Conservation (phyloP, 169 alveolate species). For the Plasmodium billcollinsi region DNA sequence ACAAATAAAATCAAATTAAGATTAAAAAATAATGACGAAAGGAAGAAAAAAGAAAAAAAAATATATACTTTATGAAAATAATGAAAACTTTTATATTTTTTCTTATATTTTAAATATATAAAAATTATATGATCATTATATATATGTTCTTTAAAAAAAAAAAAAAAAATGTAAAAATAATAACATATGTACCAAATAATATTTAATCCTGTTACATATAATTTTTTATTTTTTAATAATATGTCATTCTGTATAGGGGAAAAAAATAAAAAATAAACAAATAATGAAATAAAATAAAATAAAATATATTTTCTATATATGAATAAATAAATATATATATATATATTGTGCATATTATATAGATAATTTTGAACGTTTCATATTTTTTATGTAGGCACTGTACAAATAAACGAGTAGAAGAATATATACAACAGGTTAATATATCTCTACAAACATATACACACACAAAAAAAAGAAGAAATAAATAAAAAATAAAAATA, state of each 20-base stretch:
- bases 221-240: no score
- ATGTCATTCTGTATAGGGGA: no score
- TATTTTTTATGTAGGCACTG: slow-evolving; percentile 42
- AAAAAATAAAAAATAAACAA: neutral
- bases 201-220: no score
- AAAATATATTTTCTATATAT: neutral
- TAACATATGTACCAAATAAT: no score
- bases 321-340: neutral
- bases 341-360: neutral
- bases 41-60: no score
- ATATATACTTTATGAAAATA: no score
- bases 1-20: neutral
- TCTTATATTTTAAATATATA: no score
- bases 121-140: no score
- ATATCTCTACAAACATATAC: neutral
- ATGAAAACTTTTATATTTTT: no score
- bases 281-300: neutral
- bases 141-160: no score
- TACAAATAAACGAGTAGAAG: slow-evolving; percentile 52
- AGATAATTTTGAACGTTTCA: neutral
- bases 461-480: neutral
- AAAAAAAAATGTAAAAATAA: no score
- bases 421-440: slow-evolving; percentile 66
- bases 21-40: no score
- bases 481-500: neutral